Conservation (phyloP, 2,329 filamentous ascomycete genomes). For the Trichoderma pleuroti region DNA sequence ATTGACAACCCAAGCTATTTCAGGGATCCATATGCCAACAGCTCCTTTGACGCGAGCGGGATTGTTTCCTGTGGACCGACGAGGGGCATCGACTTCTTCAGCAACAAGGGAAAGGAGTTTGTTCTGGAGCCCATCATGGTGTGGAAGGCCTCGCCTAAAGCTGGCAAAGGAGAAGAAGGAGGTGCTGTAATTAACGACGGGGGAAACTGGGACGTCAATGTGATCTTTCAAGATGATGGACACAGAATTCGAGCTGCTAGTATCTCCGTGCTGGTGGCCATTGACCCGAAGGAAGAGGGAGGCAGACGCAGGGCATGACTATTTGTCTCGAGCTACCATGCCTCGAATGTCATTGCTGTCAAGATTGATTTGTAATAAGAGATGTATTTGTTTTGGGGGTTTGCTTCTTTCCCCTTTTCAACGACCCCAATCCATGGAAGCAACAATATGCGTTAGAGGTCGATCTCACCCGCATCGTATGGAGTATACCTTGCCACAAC, state of each 20-base stretch:
- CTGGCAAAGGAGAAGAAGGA: conserved; percentile 19
- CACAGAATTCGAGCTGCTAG: conserved; percentile 47
- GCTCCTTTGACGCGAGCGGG: conserved; percentile 48
- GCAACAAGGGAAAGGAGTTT: conserved; percentile 30
- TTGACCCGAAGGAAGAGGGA: conserved; percentile 43
- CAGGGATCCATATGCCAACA: conserved; percentile 46
- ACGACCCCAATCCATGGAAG: background rate
- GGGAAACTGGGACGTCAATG: conserved; percentile 39
- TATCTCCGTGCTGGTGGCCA: conserved; percentile 49
- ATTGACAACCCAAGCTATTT: conserved; percentile 60
- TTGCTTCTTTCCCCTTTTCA: background rate
- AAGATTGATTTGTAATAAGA: conserved; percentile 45
- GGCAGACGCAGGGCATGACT: conserved; percentile 52
- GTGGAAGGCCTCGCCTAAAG: conserved; percentile 35
- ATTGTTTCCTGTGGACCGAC: conserved; percentile 50
- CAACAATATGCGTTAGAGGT: background rate
- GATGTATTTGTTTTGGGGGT: background rate
- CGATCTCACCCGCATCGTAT: background rate
- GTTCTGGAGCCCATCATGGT: conserved; percentile 45
- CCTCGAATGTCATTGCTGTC: conserved; percentile 47
- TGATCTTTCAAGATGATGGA: conserved; percentile 58
- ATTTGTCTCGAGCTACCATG: conserved; percentile 55
- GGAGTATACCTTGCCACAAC: background rate
- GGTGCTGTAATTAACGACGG: background rate
- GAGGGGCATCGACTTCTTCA: conserved; percentile 37